Evolutionary conservation across 805 yeast genomes (phyloP), one percentile per base, ranked within the genome.

Genomic region (Ogataea henricii): DNA sequence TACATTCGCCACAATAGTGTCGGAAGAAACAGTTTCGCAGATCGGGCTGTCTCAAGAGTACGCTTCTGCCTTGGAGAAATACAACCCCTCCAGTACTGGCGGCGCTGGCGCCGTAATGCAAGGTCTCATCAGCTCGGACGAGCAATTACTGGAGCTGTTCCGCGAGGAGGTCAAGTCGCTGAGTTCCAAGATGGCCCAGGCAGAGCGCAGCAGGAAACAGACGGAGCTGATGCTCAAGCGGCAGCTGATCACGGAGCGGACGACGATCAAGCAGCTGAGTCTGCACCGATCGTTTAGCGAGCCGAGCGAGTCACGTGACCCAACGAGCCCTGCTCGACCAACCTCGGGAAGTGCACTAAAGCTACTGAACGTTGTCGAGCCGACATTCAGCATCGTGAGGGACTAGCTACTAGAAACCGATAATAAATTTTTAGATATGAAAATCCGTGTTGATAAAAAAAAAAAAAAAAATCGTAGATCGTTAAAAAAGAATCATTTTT

Each of bases 341-440:
- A 83, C 95, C 1, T 89, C 87, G 60, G 88, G 89, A 35, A 94
- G 92, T 2, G 95, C 96, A 10, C 86, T 91, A 70, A 51, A 49
- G 46, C 42, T 54, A 5, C 50, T 60, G 21, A 48, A 56, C 23
- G 49, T 59, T 41, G 57, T 59, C 22, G 58, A 58, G 46, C 58
- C 63, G 1, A 44, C 40, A 16, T 54, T 56, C 32, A 52, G 47
- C 40, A 47, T 58, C 4, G 27, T 40, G 6, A 43, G 60, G 39
- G 58, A 56, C 16, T 54, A 49, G 12, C 3, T 23, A 27, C 30
- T 23, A 23, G 9, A 23, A 23, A 36, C 21, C 16, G 6, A 9
- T 10, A n/a, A 30, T 13, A 30, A 30, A 30, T n/a, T n/a, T n/a
- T n/a, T n/a, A n/a, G n/a, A n/a, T n/a, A n/a, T n/a, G n/a, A n/a